These are phyloP conservation scores for Pestalotiopsis fici DNA, from an alignment of 2,329 filamentous ascomycete species.

Conservation along the genomic window DNA sequence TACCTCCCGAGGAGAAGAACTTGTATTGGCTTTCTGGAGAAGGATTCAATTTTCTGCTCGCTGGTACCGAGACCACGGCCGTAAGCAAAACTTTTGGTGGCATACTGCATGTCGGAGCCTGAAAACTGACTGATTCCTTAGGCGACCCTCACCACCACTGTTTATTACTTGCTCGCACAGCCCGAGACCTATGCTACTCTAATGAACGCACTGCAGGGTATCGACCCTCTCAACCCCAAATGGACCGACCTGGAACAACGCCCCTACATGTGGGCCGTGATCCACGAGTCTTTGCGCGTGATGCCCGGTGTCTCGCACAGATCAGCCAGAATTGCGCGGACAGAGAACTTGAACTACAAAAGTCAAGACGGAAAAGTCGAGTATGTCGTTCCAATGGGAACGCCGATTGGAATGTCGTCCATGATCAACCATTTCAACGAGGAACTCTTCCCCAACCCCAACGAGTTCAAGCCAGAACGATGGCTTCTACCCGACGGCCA, in stretches of 20 bases:
- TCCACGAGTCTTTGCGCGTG: conserved; percentile 21
- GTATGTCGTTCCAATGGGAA: conserved; percentile 21
- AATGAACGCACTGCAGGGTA: conserved; percentile 30
- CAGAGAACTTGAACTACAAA: conserved; percentile 19
- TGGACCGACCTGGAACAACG: conserved; percentile 21
- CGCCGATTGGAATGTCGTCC: conserved; percentile 18
- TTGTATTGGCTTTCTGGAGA: conserved; percentile 36
- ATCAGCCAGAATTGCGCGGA: conserved; percentile 15
- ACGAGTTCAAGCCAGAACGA: conserved; percentile 22
- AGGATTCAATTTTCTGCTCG: conserved; percentile 37
- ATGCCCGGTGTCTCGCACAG: conserved; percentile 17
- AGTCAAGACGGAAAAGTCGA: conserved; percentile 10
- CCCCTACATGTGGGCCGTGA: conserved; percentile 20
- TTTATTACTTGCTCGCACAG: conserved; percentile 27
- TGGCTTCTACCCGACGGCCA: conserved; percentile 16
- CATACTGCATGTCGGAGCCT: neutral
- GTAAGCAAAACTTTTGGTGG: conserved; percentile 17
- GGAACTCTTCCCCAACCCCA: conserved; percentile 18
- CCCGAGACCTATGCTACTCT: conserved; percentile 29
- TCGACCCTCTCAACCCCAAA: conserved; percentile 14
- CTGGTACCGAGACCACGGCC: conserved; percentile 40
- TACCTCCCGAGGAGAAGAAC: conserved; percentile 35
- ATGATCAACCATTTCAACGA: conserved; percentile 20
- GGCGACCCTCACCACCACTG: neutral
- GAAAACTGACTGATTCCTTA: neutral